Evolutionary conservation across 202 grass and related monocot species (phyloP).

Genomic region (Miscanthus sacchariflorus): DNA sequence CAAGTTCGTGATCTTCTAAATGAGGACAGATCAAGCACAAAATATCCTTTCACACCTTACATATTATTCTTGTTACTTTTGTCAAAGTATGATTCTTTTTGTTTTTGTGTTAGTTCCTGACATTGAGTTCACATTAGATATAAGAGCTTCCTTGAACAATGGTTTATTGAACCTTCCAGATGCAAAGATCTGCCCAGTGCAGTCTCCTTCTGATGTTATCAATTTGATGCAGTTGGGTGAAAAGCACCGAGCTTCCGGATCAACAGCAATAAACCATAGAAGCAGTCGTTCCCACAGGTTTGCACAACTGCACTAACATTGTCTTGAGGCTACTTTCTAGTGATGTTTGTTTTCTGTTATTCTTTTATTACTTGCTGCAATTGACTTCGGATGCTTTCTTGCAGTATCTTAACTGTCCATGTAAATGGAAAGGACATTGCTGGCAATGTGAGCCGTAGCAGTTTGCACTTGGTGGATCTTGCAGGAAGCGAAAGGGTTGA

Average conservation of each 20-base stretch:
- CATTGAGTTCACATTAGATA: conserved; percentile 74
- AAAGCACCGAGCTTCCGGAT: conserved; percentile 73
- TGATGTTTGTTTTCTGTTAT: conserved; percentile 11
- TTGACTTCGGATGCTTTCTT: conserved; percentile 33
- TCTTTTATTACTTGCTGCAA: conserved; percentile 36
- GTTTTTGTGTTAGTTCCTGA: conserved; percentile 63
- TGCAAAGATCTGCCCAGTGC: conserved; percentile 69
- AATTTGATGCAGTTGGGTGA: conserved; percentile 83
- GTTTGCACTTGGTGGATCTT: conserved; percentile 94
- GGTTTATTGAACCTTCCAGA: conserved; percentile 75
- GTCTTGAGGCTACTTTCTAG: conserved; percentile 18
- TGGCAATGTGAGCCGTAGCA: conserved; percentile 61
- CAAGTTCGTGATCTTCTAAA: conserved; percentile 82
- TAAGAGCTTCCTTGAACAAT: conserved; percentile 65
- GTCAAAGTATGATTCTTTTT: conserved; percentile 19
- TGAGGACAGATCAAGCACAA: conserved; percentile 70
- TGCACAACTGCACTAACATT: conserved; percentile 11
- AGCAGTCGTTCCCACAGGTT: conserved; percentile 97
- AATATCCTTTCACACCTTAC: conserved; percentile 84
- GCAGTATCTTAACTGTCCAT: conserved; percentile 91
- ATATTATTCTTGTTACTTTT: conserved; percentile 34
- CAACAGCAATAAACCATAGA: conserved; percentile 83
- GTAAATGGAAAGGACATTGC: conserved; percentile 78
- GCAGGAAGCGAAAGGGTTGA: conserved; percentile 95
- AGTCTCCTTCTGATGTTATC: conserved; percentile 85